Conservation (phyloP, 805 yeast species). For the Zygoascus ofunaensis region DNA sequence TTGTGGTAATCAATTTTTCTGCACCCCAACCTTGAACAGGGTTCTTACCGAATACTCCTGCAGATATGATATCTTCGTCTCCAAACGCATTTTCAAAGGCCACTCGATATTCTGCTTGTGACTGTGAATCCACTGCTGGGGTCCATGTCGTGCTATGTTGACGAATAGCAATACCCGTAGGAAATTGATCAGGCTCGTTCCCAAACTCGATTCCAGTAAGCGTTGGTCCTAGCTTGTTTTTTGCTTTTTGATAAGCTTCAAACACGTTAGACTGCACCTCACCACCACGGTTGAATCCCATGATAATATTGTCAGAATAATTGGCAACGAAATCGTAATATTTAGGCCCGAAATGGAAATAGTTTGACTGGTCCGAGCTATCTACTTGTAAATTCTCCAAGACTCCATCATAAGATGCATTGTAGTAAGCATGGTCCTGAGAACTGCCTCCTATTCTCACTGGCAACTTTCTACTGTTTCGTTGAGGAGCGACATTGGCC, state of each 20-base stretch:
- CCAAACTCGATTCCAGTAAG: constrained; percentile 1
- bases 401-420: not conserved
- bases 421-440: not conserved
- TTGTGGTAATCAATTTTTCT: not conserved
- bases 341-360: not conserved
- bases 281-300: not conserved
- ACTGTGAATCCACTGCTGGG: not conserved
- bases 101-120: not conserved
- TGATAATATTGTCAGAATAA: not conserved
- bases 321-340: not conserved
- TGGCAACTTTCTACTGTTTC: not conserved
- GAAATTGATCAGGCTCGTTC: constrained; percentile 2
- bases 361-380: not conserved
- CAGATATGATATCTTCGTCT: not conserved
- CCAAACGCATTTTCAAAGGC: not conserved
- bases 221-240: not conserved
- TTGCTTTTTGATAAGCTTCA: not conserved
- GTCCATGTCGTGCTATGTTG: not conserved
- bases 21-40: constrained; percentile 1
- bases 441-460: not conserved
- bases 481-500: not conserved
- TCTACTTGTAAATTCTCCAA: not conserved
- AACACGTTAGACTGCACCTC: not conserved
- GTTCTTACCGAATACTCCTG: constrained; percentile 1
- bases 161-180: not conserved